Conservation (phyloP, 1,284 basidiomycete genomes). For the Rhizoctonia solani region DNA sequence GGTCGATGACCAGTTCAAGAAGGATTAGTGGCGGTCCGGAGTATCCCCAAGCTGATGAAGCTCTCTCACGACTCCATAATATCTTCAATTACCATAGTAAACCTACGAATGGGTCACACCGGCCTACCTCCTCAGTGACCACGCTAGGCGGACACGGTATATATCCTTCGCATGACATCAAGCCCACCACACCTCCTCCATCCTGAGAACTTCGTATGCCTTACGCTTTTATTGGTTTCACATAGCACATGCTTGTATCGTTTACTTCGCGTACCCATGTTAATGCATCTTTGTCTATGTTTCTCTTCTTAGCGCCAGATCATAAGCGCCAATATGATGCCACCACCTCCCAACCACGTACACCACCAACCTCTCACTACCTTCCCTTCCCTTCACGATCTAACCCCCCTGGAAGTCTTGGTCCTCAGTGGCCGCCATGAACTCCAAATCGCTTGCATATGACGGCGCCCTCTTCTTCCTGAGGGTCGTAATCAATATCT, state of each 20-base stretch:
- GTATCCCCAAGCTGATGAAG: slow-evolving; percentile 57
- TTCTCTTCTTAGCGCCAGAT: neutral
- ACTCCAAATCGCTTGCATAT: slow-evolving; percentile 51
- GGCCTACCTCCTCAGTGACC: slow-evolving; percentile 27
- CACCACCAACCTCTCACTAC: neutral
- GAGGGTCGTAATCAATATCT: slow-evolving; percentile 88
- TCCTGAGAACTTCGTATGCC: slow-evolving; percentile 14
- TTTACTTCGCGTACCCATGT: slow-evolving; percentile 2
- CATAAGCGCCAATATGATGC: slow-evolving; percentile 16
- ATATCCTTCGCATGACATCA: slow-evolving; percentile 3
- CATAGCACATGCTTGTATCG: slow-evolving; percentile 5
- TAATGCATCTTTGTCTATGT: slow-evolving; percentile 23
- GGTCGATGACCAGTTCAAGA: slow-evolving; percentile 40
- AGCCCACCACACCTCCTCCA: slow-evolving; percentile 14
- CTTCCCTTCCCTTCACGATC: neutral
- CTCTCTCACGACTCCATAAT: slow-evolving; percentile 69
- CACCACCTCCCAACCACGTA: slow-evolving; percentile 1
- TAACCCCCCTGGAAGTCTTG: neutral
- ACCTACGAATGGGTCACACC: slow-evolving; percentile 11
- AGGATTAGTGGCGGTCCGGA: slow-evolving; percentile 39
- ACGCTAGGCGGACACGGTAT: slow-evolving; percentile 23
- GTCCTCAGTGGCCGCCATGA: neutral
- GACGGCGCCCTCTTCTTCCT: slow-evolving; percentile 74
- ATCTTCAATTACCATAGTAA: slow-evolving; percentile 70
- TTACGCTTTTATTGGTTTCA: neutral